Base-by-base conservation (phyloP, 768 basidiomycete species). In the Mycena galopus region DNA sequence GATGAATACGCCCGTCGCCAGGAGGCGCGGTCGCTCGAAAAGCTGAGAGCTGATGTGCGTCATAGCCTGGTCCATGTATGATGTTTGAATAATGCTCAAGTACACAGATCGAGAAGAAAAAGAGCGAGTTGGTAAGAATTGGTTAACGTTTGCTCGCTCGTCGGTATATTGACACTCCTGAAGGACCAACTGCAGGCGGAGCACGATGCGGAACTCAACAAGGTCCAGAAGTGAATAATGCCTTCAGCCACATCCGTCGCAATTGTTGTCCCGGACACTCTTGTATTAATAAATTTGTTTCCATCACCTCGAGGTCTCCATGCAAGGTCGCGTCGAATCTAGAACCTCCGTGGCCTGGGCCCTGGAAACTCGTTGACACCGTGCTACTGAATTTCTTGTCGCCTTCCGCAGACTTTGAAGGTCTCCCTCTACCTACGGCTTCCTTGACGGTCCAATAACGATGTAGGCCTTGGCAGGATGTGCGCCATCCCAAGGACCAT, bases 1-100 rank as follows among this genome's bases (percentile, higher is more conserved):
- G 88, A 88, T 57, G 84, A 89, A 77, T 90, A 88, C 67, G 81
- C 84, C 50, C 88, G 86, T 39, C 75, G 79, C 73, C 84, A 85
- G 57, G 88, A 89, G 44, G 79, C 80, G 21, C 81, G 82, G 76
- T 78, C 84, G 68, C 72, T 89, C 47, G 81, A 85, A 77, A 89
- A 89, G 77, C 76, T 89, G 76, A 82, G 75, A 77, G 79, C 81
- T 30, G 76, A 86, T 80, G 89, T 88, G 57, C 67, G 86, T 60
- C 32, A 3, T 25, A 5, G 27, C 35, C 11, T 30, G 39, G 27
- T 21, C 10, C 11, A 16, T 9, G 30, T 23, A 1, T 17, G 44
- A 56, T 29, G n/a, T 32, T 27, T 10, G 8, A 51, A 23, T 51
- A 51, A 51, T 14, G 25, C 10, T 33, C 14, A 30, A 23, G 2